A percentile compares a stretch with the other conserved stretches of the same genome.
Conservation (phyloP, 1,284 basidiomycete genomes). For the Mycosarcoma mackinlayi region DNA sequence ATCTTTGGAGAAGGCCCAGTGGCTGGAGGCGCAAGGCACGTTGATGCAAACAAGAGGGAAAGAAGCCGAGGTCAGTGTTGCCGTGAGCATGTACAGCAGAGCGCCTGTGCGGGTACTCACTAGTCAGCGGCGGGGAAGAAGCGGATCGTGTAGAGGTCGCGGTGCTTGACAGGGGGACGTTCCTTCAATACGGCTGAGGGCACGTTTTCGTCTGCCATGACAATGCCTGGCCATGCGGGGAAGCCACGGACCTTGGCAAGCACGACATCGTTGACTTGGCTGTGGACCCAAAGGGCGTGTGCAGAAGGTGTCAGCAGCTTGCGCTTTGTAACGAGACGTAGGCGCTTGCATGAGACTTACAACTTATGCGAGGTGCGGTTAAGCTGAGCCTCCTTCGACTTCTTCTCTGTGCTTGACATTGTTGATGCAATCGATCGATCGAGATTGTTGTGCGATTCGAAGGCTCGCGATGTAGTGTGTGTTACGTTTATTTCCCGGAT, state of each 20-base stretch:
- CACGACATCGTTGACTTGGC: conserved; percentile 78
- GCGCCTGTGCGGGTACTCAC: no score
- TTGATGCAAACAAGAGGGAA: no score
- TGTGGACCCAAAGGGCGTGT: conserved; percentile 11
- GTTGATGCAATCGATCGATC: not conserved
- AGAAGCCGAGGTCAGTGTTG: no score
- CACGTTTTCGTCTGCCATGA: conserved; percentile 78
- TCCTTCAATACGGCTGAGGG: conserved; percentile 76
- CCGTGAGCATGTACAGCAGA: no score
- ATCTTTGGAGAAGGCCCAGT: conserved; percentile 86
- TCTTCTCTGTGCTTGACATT: conserved; percentile 45
- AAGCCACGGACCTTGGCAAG: conserved; percentile 92
- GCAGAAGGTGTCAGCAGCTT: conserved; percentile 6
- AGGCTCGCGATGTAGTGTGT: not conserved
- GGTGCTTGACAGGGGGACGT: conserved; percentile 78
- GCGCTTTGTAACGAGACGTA: not conserved
- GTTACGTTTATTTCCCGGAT: not conserved
- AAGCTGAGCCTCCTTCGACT: conserved; percentile 44
- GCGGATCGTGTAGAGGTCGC: conserved; percentile 79
- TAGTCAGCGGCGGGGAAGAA: conserved; percentile 93
- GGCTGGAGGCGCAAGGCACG: no score
- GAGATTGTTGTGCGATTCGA: not conserved
- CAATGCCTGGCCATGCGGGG: conserved; percentile 91
- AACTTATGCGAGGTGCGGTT: conserved; percentile 41
- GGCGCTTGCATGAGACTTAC: conserved; percentile 6